phyloP scores from a whole-genome alignment of 108 stramenopile genomes.

The Chaetoceros tenuissimus region DNA sequence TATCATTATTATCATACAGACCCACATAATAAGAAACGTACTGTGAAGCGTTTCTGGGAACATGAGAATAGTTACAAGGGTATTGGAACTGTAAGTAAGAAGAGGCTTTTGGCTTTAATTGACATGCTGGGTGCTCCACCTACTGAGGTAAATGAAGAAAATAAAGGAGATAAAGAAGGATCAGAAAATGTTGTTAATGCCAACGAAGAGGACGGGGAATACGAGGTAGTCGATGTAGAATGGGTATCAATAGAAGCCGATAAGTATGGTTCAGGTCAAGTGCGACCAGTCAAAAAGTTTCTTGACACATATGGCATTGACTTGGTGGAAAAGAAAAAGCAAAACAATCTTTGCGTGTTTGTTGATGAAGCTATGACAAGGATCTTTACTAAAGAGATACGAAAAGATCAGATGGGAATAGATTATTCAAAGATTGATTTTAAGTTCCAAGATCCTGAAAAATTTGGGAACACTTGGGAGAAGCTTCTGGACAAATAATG shows the following conservation, averaged over 20 bases:
- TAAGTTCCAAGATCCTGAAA: constrained; percentile 33
- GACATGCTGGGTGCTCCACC: constrained; percentile 35
- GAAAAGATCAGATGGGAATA: constrained; percentile 70
- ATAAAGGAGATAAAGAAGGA: background rate
- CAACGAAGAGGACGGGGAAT: background rate
- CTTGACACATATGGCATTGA: constrained; percentile 81
- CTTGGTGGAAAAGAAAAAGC: constrained; percentile 54
- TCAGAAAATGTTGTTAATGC: background rate
- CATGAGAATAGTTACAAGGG: constrained; percentile 52
- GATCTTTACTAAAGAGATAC: constrained; percentile 49
- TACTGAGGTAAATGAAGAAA: constrained; percentile 15
- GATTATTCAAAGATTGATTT: constrained; percentile 53
- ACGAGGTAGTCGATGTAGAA: background rate
- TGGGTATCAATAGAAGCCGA: constrained; percentile 42
- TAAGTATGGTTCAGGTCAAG: constrained; percentile 68
- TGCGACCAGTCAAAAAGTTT: constrained; percentile 53
- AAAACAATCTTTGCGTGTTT: constrained; percentile 75
- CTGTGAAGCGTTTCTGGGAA: constrained; percentile 75
- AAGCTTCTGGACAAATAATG: too few relatives aligned
- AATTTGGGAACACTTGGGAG: background rate
- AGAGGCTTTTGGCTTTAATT: constrained; percentile 71
- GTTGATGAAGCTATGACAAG: constrained; percentile 73
- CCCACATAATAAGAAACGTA: constrained; percentile 44
- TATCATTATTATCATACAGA: constrained; percentile 82
- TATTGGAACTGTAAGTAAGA: constrained; percentile 55